Conservation (phyloP, 495 filamentous ascomycete species). For the Sporormia fimetaria region DNA sequence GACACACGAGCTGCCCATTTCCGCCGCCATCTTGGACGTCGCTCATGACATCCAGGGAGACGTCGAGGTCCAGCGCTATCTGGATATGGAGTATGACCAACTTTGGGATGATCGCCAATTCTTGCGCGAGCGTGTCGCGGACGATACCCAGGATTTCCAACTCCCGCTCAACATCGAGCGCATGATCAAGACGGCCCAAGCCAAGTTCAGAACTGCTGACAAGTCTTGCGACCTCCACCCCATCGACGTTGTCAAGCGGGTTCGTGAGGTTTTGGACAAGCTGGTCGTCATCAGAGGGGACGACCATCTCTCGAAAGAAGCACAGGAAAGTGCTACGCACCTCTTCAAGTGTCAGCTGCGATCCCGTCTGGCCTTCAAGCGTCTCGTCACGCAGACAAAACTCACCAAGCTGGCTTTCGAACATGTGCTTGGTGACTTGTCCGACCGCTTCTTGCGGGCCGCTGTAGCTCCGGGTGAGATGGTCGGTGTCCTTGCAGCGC, state of each 20-base stretch:
- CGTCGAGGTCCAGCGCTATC: conserved; percentile 64
- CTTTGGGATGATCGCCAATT: conserved; percentile 62
- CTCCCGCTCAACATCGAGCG: conserved; percentile 84
- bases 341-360: conserved; percentile 87
- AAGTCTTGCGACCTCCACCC: conserved; percentile 82
- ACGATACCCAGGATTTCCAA: conserved; percentile 71
- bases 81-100: conserved; percentile 83
- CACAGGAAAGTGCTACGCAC: conserved; percentile 73
- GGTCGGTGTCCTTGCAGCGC: conserved; percentile 94
- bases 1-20: conserved; percentile 51
- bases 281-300: conserved; percentile 75
- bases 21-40: conserved; percentile 68
- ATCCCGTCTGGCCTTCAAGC: conserved; percentile 82
- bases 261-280: conserved; percentile 60
- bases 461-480: conserved; percentile 87
- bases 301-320: conserved; percentile 71
- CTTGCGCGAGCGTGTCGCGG: conserved; percentile 45
- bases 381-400: conserved; percentile 68
- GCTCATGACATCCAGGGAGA: conserved; percentile 81
- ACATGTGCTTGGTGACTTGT: conserved; percentile 82
- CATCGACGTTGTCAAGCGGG: conserved; percentile 73
- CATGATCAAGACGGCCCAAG: conserved; percentile 79
- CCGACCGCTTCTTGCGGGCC: conserved; percentile 70
- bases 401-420: conserved; percentile 88
- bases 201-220: conserved; percentile 76